phyloP scores from a whole-genome alignment of 2,329 filamentous ascomycete species.

The Chaetomiaceae sp. region DNA sequence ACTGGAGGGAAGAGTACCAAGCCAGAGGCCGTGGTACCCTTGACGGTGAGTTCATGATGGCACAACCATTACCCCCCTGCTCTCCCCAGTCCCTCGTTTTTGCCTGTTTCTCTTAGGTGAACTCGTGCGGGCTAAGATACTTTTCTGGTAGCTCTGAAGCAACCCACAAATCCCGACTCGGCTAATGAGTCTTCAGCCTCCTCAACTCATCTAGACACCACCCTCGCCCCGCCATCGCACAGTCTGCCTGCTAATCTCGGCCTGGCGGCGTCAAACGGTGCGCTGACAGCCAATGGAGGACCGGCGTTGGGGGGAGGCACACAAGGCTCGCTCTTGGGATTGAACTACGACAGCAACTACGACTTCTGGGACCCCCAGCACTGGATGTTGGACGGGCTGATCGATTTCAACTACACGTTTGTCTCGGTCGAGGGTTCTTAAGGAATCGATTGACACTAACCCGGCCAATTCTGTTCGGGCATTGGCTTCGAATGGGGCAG shows the following conservation, averaged over 20 bases:
- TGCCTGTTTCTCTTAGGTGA: constrained; percentile 19
- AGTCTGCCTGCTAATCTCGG: constrained; percentile 45
- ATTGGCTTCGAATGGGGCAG: too few relatives aligned
- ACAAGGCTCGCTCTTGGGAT: constrained; percentile 44
- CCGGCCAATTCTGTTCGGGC: neutral
- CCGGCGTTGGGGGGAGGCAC: constrained; percentile 39
- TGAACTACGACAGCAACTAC: constrained; percentile 64
- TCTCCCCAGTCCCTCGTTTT: constrained; percentile 9
- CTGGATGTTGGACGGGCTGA: constrained; percentile 84
- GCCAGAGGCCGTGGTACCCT: constrained; percentile 64
- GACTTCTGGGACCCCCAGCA: constrained; percentile 90
- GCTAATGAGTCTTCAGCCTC: constrained; percentile 67
- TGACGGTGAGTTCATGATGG: constrained; percentile 54
- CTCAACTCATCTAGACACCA: constrained; percentile 59
- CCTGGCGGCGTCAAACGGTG: constrained; percentile 43
- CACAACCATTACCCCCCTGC: neutral
- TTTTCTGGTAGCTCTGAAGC: constrained; percentile 63
- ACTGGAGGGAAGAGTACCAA: constrained; percentile 77
- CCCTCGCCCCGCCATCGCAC: constrained; percentile 48
- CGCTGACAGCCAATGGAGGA: constrained; percentile 47
- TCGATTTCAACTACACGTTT: constrained; percentile 72
- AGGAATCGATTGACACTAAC: constrained; percentile 1
- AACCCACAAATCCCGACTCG: constrained; percentile 80
- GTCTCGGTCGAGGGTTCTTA: constrained; percentile 52
- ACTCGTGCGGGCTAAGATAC: constrained; percentile 31